Evolutionary conservation across 805 yeast species (phyloP).

Genomic region (Yarrowia deformans): DNA sequence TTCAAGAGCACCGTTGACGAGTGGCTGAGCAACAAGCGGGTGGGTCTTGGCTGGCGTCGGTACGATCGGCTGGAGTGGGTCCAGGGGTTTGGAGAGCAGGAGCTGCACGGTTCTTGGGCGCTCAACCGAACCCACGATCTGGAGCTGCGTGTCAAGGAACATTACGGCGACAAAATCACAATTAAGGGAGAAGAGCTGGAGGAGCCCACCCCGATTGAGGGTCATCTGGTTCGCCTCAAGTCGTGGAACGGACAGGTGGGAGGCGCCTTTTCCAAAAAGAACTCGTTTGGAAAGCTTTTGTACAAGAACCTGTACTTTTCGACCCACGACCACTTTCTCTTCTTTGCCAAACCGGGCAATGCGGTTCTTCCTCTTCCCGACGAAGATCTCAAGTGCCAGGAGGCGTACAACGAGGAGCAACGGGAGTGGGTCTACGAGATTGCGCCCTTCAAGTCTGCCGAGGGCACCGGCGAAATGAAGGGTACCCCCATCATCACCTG

Average conservation of each 20-base stretch:
- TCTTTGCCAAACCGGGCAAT: slow-evolving; percentile 61
- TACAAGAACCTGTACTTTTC: slow-evolving; percentile 67
- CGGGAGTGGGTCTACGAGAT: slow-evolving; percentile 54
- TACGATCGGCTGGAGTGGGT: slow-evolving; percentile 82
- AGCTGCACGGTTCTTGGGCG: slow-evolving; percentile 56
- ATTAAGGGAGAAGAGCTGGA: slow-evolving; percentile 44
- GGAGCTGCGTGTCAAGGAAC: slow-evolving; percentile 60
- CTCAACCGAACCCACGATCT: slow-evolving; percentile 58
- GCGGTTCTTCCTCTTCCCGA: slow-evolving; percentile 67
- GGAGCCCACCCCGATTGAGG: slow-evolving; percentile 84
- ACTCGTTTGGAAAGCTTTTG: slow-evolving; percentile 52
- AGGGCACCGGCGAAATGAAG: slow-evolving; percentile 62
- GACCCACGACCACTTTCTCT: slow-evolving; percentile 66
- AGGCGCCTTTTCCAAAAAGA: slow-evolving; percentile 5
- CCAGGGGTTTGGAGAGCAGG: slow-evolving; percentile 55
- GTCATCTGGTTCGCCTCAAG: slow-evolving; percentile 69
- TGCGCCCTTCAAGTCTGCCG: slow-evolving; percentile 63
- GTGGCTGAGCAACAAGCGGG: slow-evolving; percentile 44
- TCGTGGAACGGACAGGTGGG: slow-evolving; percentile 56
- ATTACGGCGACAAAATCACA: slow-evolving; percentile 46
- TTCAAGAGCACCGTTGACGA: slow-evolving; percentile 39
- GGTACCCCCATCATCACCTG: slow-evolving; percentile 55
- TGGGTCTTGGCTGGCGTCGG: slow-evolving; percentile 67
- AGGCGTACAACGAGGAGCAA: slow-evolving; percentile 45
- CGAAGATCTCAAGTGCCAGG: slow-evolving; percentile 51